These are phyloP conservation scores for Thelonectria discophora DNA, from an alignment of 2,329 filamentous ascomycete genomes.

Conservation along the genomic window DNA sequence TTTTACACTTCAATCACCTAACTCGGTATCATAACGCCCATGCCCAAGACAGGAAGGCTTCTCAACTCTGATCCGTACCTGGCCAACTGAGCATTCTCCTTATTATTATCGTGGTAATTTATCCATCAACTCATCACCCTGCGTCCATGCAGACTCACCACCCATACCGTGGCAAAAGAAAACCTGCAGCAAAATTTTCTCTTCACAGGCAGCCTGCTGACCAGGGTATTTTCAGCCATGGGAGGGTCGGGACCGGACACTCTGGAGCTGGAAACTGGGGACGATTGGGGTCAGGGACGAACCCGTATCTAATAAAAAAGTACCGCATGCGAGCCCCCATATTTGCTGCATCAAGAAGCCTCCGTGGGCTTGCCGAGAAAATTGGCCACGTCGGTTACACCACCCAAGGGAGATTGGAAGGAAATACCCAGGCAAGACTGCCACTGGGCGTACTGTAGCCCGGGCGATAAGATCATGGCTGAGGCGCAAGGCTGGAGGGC, in stretches of 20 bases:
- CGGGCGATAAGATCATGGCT: background rate
- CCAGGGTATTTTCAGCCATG: slow-evolving; percentile 12
- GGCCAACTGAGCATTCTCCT: background rate
- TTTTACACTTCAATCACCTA: slow-evolving; percentile 39
- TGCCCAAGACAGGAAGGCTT: slow-evolving; percentile 21
- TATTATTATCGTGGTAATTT: background rate
- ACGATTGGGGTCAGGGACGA: slow-evolving; percentile 25
- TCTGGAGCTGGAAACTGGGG: background rate
- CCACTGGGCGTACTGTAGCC: background rate
- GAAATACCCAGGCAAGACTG: background rate
- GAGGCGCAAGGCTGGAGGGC: slow-evolving; percentile 3
- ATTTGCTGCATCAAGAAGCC: slow-evolving; percentile 24
- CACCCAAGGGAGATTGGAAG: background rate
- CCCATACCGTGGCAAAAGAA: slow-evolving; percentile 1
- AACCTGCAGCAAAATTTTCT: slow-evolving; percentile 5
- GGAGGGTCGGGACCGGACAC: background rate
- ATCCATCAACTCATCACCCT: background rate
- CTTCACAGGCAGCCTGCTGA: slow-evolving; percentile 7
- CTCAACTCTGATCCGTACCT: slow-evolving; percentile 5
- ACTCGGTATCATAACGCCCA: slow-evolving; percentile 14
- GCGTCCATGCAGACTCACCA: background rate
- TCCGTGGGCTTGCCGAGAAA: slow-evolving; percentile 20
- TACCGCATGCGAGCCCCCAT: slow-evolving; percentile 24
- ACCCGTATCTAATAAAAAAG: slow-evolving; percentile 28
- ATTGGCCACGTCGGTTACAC: slow-evolving; percentile 11